Evolutionary conservation across 2,329 filamentous ascomycete species (phyloP), one percentile per base, ranked within the genome.

Genomic region (Fusarium chuoi): DNA sequence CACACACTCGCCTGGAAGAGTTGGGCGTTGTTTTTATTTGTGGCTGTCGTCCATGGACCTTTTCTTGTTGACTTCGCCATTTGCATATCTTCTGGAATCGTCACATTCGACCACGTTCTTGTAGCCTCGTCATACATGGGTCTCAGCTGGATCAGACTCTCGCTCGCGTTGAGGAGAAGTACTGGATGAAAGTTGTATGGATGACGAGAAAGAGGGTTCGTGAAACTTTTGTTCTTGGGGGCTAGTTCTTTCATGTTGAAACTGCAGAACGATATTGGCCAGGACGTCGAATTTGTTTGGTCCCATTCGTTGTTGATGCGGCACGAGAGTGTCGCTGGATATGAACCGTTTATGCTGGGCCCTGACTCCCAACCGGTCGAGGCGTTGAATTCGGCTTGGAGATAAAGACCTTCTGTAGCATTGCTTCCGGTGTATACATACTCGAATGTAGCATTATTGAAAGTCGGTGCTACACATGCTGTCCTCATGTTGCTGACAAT

Each of bases 141-240:
- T 13, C 10, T 26, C 7, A 30, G n/a, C 1, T 7, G 1, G 11
- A 22, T 26, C 2, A 57, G 12, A 6, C 12, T 22, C 3, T 45
- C 57, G 33, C 64, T 68, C 0, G 68, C 10, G 26, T 71, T 65
- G 11, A 73, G 15, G 0, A 73, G 51, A 14, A 71, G 38, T 1
- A 64, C 30, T 0, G 68, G 60, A 9, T 49, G 54, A 5, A 55
- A 71, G 12, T n/a, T 24, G 14, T 68, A 68, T 1, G 63, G 44
- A 11, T 22, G 55, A 2, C 52, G 38, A 6, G 64, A 71, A 5
- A 73, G 44, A 0, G 70, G 63, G 18, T 71, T 52, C 0, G 11
- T 17, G 3, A 57, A 11, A 8, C 24, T 57, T 2, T 26, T 5
- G 6, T 54, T 41, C 2, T 17, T 17, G 0, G 56, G 39, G 1